Percentiles rank a stretch among this genome's conserved stretches.
phyloP scores from a whole-genome alignment of 2,329 filamentous ascomycete genomes.

The Diaporthe batatas region DNA sequence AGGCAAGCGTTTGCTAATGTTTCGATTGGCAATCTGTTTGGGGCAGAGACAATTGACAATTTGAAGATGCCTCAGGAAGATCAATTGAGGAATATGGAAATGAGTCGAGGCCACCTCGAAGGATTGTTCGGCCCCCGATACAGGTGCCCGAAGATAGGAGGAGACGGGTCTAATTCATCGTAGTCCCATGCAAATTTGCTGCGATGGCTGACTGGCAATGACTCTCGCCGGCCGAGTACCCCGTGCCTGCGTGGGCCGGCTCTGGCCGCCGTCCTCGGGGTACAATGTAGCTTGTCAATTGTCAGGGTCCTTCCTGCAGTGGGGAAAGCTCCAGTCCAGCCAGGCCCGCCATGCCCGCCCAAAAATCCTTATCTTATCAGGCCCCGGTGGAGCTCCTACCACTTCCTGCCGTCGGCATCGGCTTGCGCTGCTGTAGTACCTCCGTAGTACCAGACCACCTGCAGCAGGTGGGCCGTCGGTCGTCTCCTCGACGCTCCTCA shows the following conservation, averaged over 20 bases:
- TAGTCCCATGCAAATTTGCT: constrained; percentile 10
- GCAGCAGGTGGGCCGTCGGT: constrained; percentile 9
- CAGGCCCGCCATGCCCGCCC: background rate
- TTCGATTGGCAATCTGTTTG: constrained; percentile 1
- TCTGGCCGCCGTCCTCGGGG: constrained; percentile 26
- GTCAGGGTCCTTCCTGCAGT: constrained; percentile 28
- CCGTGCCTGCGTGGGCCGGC: constrained; percentile 37
- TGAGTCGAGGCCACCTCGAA: constrained; percentile 3
- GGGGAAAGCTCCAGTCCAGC: background rate
- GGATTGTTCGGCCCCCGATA: constrained; percentile 34
- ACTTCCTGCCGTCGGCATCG: background rate
- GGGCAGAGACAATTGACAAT: background rate
- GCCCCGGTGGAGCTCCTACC: background rate
- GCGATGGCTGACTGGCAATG: constrained; percentile 31
- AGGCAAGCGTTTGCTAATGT: constrained; percentile 15
- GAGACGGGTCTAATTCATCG: constrained; percentile 10
- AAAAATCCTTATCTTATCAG: constrained; percentile 38
- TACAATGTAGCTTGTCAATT: constrained; percentile 33
- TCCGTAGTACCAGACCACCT: no score
- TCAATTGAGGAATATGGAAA: constrained; percentile 23
- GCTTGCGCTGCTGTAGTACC: no score
- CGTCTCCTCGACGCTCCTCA: background rate
- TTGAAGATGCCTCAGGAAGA: background rate
- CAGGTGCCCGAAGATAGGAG: constrained; percentile 14
- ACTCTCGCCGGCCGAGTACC: constrained; percentile 27